A percentile compares a stretch with the other conserved stretches of the same genome.
Conservation (phyloP, 805 yeast species). For the Metschnikowia kunwiensis region DNA sequence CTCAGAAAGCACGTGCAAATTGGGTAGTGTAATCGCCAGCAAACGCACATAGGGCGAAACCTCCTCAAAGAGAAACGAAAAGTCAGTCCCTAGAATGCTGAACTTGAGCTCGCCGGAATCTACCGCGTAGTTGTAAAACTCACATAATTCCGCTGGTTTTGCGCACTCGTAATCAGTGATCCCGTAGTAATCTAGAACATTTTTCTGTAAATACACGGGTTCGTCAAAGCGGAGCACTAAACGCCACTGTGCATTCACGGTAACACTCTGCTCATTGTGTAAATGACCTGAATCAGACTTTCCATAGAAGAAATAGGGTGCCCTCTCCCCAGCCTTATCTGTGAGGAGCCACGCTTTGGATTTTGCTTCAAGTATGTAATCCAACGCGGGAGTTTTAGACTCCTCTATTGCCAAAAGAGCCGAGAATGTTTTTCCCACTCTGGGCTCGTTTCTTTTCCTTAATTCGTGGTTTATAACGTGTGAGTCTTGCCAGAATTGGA, state of each 20-base stretch:
- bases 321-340: constrained; percentile 3
- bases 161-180: constrained; percentile 10
- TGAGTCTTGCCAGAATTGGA: constrained; percentile 37
- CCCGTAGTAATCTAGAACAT: constrained; percentile 32
- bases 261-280: constrained; percentile 6
- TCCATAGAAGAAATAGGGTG: constrained; percentile 21
- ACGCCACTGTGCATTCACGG: constrained; percentile 21
- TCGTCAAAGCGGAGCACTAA: constrained; percentile 26
- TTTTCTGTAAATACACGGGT: constrained; percentile 27
- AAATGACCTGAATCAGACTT: constrained; percentile 8
- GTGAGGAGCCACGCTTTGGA: constrained; percentile 24
- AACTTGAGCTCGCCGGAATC: constrained; percentile 7
- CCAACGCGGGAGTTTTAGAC: constrained; percentile 11
- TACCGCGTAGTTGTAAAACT: not conserved
- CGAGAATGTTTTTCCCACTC: constrained; percentile 20
- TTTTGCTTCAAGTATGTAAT: constrained; percentile 22
- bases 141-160: not conserved
- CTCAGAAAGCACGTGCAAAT: constrained; percentile 24
- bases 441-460: not conserved
- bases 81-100: not conserved
- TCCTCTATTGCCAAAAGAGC: constrained; percentile 24
- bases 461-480: constrained; percentile 27
- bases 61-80: constrained; percentile 12
- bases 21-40: constrained; percentile 22
- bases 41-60: constrained; percentile 22